A percentile compares a stretch with the other conserved stretches of the same genome.
Conservation (phyloP, 192 early-diverging fungal species). For the Backusella luteola region DNA sequence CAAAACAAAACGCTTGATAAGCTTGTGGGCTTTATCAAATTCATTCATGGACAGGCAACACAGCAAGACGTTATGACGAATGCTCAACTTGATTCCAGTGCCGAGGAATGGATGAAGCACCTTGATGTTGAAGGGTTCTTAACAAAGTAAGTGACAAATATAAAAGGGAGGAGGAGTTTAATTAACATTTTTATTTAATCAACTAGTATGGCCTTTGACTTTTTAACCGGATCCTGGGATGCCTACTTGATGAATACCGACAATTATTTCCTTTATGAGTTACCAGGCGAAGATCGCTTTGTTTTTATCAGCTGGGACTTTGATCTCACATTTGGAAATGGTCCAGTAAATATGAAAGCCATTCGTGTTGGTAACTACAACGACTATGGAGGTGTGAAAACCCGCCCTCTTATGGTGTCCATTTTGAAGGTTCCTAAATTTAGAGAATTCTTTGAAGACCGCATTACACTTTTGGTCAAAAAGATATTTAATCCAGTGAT, state of each 20-base stretch:
- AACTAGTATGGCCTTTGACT: conserved; percentile 35
- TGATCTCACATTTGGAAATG: conserved; percentile 30
- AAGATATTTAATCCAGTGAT: conserved; percentile 3
- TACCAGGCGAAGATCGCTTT: conserved; percentile 6
- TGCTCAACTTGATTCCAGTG: background rate
- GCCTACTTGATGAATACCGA: conserved; percentile 27
- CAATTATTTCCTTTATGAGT: conserved; percentile 33
- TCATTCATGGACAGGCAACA: conserved; percentile 21
- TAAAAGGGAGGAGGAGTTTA: background rate
- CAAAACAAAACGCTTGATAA: background rate
- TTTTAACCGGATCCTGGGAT: conserved; percentile 26
- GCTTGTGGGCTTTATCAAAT: conserved; percentile 24
- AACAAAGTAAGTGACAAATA: conserved; percentile 21
- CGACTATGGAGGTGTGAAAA: conserved; percentile 8
- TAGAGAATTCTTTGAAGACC: background rate
- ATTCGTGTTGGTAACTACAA: conserved; percentile 25
- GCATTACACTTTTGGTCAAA: background rate
- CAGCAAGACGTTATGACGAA: background rate
- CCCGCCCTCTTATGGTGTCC: conserved; percentile 23
- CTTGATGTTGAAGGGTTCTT: conserved; percentile 32
- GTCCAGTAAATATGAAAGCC: conserved; percentile 13
- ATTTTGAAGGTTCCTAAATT: conserved; percentile 18
- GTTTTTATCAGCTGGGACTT: conserved; percentile 29
- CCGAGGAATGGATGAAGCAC: conserved; percentile 13
- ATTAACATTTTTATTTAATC: background rate